Conservation (phyloP, 2,329 filamentous ascomycete genomes). For the Penicillium vulpinum region DNA sequence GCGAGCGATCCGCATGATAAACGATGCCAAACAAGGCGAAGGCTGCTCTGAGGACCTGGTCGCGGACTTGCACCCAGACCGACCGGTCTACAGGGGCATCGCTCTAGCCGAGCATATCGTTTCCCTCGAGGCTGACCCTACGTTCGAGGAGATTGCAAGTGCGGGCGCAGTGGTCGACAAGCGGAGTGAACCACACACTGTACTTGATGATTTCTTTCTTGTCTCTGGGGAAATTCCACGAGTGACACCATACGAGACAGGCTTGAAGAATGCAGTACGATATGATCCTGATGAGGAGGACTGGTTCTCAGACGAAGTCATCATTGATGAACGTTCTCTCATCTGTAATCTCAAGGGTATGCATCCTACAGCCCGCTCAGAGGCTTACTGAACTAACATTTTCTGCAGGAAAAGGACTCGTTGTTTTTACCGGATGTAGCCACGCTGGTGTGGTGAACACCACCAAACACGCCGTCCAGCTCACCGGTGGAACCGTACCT, state of each 20-base stretch:
- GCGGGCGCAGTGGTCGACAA: constrained; percentile 46
- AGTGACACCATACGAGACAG: constrained; percentile 51
- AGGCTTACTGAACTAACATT: neutral
- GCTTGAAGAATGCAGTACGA: constrained; percentile 48
- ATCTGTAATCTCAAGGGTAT: constrained; percentile 55
- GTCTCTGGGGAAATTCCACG: constrained; percentile 57
- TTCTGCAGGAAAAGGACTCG: constrained; percentile 50
- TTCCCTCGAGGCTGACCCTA: constrained; percentile 56
- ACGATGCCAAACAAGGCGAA: constrained; percentile 38
- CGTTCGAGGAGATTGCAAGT: constrained; percentile 49
- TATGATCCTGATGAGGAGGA: constrained; percentile 41
- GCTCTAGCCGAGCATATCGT: constrained; percentile 43
- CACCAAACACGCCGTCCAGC: constrained; percentile 47
- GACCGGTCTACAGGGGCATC: constrained; percentile 54
- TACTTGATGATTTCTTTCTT: constrained; percentile 54
- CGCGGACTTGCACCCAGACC: constrained; percentile 55
- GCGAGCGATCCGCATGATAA: constrained; percentile 52
- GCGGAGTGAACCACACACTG: constrained; percentile 44
- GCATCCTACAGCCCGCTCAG: neutral
- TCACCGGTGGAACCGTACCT: constrained; percentile 39
- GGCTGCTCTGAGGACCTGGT: constrained; percentile 32
- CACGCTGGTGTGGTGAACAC: constrained; percentile 59
- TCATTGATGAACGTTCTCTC: constrained; percentile 56
- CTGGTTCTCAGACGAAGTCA: constrained; percentile 53
- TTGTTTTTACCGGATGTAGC: constrained; percentile 58